Evolutionary conservation across 495 filamentous ascomycete species (phyloP).

Genomic region (Usnea hakonensis): DNA sequence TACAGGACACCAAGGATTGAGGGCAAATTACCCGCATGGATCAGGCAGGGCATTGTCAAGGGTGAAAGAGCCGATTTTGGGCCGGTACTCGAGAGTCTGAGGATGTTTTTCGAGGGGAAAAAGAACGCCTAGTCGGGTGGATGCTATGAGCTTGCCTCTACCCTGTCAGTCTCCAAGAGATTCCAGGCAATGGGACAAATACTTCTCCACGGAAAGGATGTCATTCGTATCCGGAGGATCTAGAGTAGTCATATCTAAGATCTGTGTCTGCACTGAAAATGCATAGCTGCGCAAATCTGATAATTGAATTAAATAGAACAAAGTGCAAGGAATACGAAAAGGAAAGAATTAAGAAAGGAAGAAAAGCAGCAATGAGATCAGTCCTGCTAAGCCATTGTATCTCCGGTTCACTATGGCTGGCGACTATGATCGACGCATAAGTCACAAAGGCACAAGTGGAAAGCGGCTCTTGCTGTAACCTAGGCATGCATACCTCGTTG

Average conservation of each 20-base stretch:
- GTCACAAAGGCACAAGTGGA: not conserved
- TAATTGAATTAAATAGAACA: not conserved
- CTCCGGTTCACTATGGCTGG: not conserved
- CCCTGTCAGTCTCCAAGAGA: not conserved
- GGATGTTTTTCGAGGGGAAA: conserved; percentile 15
- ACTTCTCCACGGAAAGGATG: not conserved
- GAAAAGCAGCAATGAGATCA: too few species aligned
- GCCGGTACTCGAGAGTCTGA: conserved; percentile 7
- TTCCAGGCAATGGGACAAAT: not conserved
- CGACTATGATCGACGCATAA: not conserved
- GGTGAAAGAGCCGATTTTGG: not conserved
- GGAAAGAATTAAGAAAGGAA: too few species aligned
- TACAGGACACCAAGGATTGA: conserved; percentile 63
- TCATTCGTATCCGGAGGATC: not conserved
- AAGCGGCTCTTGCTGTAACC: not conserved
- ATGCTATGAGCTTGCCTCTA: not conserved
- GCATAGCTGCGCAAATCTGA: not conserved
- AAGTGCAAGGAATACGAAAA: too few species aligned
- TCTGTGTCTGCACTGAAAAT: not conserved
- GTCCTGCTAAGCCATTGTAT: not conserved
- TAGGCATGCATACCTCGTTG: not conserved
- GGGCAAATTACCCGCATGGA: conserved; percentile 83
- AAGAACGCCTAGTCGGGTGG: not conserved
- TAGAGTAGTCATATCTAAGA: not conserved
- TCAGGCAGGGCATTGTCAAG: conserved; percentile 41